Evolutionary conservation across 1,139 yeast species (phyloP).

Genomic region (Torulaspora globosa): DNA sequence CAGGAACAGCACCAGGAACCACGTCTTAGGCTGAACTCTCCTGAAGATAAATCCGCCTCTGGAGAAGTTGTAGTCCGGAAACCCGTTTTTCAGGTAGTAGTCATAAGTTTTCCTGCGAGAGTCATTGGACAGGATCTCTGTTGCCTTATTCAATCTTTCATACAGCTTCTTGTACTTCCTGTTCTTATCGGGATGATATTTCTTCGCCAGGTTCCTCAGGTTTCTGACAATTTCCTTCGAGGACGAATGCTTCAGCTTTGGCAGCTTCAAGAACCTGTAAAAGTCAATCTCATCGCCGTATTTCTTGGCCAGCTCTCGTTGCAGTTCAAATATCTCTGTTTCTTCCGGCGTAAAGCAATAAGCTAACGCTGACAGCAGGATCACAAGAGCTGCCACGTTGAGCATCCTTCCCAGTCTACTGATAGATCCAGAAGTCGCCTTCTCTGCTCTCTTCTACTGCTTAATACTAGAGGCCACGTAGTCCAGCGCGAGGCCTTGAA

Average conservation of each 20-base stretch:
- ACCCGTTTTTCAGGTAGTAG: constrained; percentile 76
- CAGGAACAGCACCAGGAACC: constrained; percentile 49
- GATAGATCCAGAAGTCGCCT: not conserved
- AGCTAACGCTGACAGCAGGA: constrained; percentile 22
- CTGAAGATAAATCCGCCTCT: constrained; percentile 44
- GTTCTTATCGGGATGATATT: constrained; percentile 80
- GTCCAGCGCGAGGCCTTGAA: constrained; percentile 2
- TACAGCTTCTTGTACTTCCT: constrained; percentile 45
- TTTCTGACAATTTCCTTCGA: constrained; percentile 68
- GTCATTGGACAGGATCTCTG: constrained; percentile 64
- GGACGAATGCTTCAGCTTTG: constrained; percentile 44
- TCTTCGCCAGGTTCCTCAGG: constrained; percentile 64
- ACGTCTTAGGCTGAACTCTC: constrained; percentile 40
- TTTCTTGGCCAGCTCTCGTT: constrained; percentile 59
- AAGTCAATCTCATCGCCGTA: constrained; percentile 63
- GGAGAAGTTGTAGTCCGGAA: constrained; percentile 73
- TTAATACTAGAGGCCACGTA: not conserved
- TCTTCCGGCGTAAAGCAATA: constrained; percentile 50
- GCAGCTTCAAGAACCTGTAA: constrained; percentile 62
- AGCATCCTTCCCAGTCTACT: constrained; percentile 2
- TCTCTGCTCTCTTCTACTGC: not conserved
- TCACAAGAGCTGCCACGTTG: constrained; percentile 4
- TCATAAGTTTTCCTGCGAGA: constrained; percentile 73
- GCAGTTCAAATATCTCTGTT: constrained; percentile 73
- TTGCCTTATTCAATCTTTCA: constrained; percentile 69